Base-by-base conservation (phyloP, 148 eudicot species). In the Rhododendron mucronatum region DNA sequence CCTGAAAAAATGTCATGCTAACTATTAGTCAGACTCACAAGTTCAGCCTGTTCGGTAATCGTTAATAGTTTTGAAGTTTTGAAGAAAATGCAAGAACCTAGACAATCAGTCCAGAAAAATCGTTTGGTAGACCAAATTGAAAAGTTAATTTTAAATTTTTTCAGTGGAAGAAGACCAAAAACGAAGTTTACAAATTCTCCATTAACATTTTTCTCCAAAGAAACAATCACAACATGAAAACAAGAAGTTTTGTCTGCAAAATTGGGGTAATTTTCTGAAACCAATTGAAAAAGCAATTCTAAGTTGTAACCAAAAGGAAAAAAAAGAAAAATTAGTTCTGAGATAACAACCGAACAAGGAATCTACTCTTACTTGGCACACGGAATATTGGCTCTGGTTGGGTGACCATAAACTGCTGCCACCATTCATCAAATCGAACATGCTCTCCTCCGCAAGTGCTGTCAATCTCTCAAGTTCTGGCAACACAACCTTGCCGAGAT, bases 381-480 rank as follows among this genome's bases (percentile, higher is more conserved):
- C 6, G 28, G 91, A 89, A 83, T 86, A 87, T 81, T 89, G 92
- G 87, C 91, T 90, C 7, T 80, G 71, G 57, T 86, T 73, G 78
- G 88, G 87, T 44, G 90, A 87, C 21, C 83, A 39, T 33, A 41
- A 47, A 47, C 85, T 76, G 71, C 69, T 74, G 37, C 89, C 79
- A 57, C 84, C 86, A 16, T 28, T 87, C 16, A 82, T 57, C 78
- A 14, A 30, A 14, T 71, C 76, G 41, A 30, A 71, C 39, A 90
- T 55, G 59, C 85, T 91, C 41, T 92, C 94, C 55, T 94, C 96
- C 0, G 93, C 96, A 33, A 92, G 80, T 50, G 82, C 88, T 87
- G 95, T 90, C 78, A 96, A 85, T 78, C 88, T 92, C 67, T 90
- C 85, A 71, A 96, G 91, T 80, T 92, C 90, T 0, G 98, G 99